phyloP scores from a whole-genome alignment of 2,329 filamentous ascomycete genomes.

The Sporothrix inflata region DNA sequence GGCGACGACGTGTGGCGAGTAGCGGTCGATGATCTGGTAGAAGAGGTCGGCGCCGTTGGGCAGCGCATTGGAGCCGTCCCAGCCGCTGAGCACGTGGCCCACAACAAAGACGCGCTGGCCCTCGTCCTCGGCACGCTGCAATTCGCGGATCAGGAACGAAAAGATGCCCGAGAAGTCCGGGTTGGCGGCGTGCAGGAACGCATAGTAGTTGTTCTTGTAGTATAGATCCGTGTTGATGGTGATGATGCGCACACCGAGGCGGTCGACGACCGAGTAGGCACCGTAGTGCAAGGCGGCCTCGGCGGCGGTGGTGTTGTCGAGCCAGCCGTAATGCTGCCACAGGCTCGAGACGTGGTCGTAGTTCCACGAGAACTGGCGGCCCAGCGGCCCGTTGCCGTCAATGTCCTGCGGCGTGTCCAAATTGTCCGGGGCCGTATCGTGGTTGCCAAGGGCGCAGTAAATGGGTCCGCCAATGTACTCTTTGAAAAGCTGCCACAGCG shows the following conservation, averaged over 20 bases:
- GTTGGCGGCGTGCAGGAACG: conserved; percentile 55
- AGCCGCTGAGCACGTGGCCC: conserved; percentile 58
- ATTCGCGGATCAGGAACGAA: conserved; percentile 56
- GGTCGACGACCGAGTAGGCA: conserved; percentile 52
- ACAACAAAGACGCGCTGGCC: conserved; percentile 60
- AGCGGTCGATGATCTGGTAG: conserved; percentile 57
- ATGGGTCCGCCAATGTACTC: conserved; percentile 59
- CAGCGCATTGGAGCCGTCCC: conserved; percentile 55
- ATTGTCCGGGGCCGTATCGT: conserved; percentile 59
- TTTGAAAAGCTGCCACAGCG: conserved; percentile 59
- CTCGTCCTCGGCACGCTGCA: conserved; percentile 55
- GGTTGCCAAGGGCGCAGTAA: conserved; percentile 61
- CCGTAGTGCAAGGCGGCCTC: conserved; percentile 52
- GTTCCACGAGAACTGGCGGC: conserved; percentile 58
- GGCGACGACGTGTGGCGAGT: conserved; percentile 55
- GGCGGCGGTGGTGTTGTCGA: conserved; percentile 44
- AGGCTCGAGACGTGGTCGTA: conserved; percentile 53
- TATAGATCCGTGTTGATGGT: conserved; percentile 64
- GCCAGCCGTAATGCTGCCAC: conserved; percentile 57
- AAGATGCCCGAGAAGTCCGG: conserved; percentile 57
- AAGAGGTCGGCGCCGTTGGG: conserved; percentile 49
- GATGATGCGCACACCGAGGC: conserved; percentile 57
- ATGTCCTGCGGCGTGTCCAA: conserved; percentile 56
- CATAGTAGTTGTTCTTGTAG: conserved; percentile 61
- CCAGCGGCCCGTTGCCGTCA: conserved; percentile 45